Evolutionary conservation across 2,329 filamentous ascomycete species (phyloP), one percentile per base, ranked within the genome.

Genomic region (Apiospora aurea): DNA sequence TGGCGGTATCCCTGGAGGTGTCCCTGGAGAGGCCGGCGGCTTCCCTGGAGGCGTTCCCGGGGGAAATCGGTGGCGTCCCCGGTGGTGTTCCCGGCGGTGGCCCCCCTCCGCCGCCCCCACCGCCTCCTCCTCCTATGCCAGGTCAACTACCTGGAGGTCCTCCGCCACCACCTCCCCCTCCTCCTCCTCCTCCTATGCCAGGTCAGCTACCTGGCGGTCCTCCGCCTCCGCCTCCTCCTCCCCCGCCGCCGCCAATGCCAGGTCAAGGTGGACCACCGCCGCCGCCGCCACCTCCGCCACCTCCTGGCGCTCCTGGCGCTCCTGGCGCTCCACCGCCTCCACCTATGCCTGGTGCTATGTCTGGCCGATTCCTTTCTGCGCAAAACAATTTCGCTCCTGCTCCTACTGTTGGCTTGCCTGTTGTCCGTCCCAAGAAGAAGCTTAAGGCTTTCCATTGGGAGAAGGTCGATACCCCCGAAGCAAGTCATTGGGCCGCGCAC

Each of bases 371-470:
- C 84, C 83, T 97, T 74, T 88, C 91, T 67, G 89, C 92, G 75
- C 86, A 90, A 75, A 86, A 88, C 44, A 85, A 86, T 72, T 88
- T 89, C 73, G 83, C 85, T 26, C 80, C 87, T 6, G 79, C 87
- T 18, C 84, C 90, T 29, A 88, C 90, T 10, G 86, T 94, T 76
- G 90, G 92, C 61, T 84, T 97, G 77, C 92, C 94, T 47, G 93
- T 95, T 73, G 94, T 95, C 70, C 88, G 96, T 77, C 95, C 96
- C 29, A 98, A 98, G 89, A 98, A 97, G 91, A 99, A 98, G 87
- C 94, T 99, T 82, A 99, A 99, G 90, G 96, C 96, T 72, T 88
- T 99, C 76, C 96, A 99, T 85, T 98, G 96, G 96, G 96, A 99
- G 84, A 98, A 98, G 86, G 94, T 99, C 71, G 96, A 99, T 82